These are phyloP conservation scores for Aspergillus pseudoviridinutans DNA, from an alignment of 2,329 filamentous ascomycete species.

Conservation along the genomic window DNA sequence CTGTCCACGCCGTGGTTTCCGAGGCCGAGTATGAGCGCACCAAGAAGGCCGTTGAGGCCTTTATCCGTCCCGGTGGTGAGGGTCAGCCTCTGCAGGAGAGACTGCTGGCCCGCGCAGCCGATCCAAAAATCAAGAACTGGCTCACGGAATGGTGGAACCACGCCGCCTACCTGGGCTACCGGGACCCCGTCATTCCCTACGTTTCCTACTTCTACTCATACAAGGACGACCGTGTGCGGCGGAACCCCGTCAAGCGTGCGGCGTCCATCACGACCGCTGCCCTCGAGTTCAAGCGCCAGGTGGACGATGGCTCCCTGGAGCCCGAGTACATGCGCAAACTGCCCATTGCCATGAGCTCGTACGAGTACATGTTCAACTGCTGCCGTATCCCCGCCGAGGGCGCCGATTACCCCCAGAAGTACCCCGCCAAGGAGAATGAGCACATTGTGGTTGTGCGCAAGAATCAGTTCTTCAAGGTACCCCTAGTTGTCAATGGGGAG, in stretches of 20 bases:
- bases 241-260: constrained; percentile 86
- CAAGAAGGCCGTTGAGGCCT: constrained; percentile 80
- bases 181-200: constrained; percentile 94
- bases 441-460: constrained; percentile 89
- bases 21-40: constrained; percentile 57
- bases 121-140: constrained; percentile 87
- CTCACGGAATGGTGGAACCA: constrained; percentile 98
- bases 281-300: constrained; percentile 91
- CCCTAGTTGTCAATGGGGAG: constrained; percentile 73
- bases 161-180: constrained; percentile 84
- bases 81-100: constrained; percentile 85
- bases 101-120: constrained; percentile 71
- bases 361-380: constrained; percentile 98
- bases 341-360: constrained; percentile 97
- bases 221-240: constrained; percentile 81
- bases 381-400: constrained; percentile 79
- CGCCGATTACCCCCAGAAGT: constrained; percentile 80
- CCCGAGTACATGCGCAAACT: constrained; percentile 99
- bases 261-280: constrained; percentile 82
- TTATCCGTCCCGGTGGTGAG: constrained; percentile 78
- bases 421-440: constrained; percentile 67
- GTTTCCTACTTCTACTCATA: constrained; percentile 99
- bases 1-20: constrained; percentile 60
- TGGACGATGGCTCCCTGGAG: constrained; percentile 77
- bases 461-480: constrained; percentile 95